phyloP scores from a whole-genome alignment of 2,329 filamentous ascomycete genomes.

The Colletotrichum plurivorum region DNA sequence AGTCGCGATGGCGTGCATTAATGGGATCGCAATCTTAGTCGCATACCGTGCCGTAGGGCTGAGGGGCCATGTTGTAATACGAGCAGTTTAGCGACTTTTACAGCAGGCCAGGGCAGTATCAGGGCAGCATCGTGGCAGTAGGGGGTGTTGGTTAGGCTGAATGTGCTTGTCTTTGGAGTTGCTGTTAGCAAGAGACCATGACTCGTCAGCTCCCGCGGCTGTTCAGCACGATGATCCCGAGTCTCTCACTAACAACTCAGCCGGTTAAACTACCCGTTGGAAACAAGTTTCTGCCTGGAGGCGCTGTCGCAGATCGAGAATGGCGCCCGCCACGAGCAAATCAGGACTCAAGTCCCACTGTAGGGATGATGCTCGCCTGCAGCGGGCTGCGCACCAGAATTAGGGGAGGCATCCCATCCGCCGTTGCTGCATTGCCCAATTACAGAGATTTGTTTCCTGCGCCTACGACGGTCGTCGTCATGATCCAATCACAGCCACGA shows the following conservation, averaged over 20 bases:
- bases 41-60: conserved; percentile 32
- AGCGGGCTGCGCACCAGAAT: conserved; percentile 30
- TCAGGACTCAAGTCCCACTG: conserved; percentile 10
- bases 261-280: neutral
- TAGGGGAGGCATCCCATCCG: conserved; percentile 37
- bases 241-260: conserved; percentile 16
- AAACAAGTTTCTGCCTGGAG: conserved; percentile 36
- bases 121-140: too few relatives aligned
- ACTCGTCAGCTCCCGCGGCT: too few relatives aligned
- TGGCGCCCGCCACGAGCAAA: conserved; percentile 34
- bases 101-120: neutral
- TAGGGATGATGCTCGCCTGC: conserved; percentile 33
- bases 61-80: conserved; percentile 14
- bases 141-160: conserved; percentile 3
- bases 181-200: conserved; percentile 2
- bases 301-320: conserved; percentile 12
- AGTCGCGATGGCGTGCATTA: conserved; percentile 34
- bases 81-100: neutral
- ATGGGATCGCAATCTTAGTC: conserved; percentile 16
- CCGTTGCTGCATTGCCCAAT: conserved; percentile 31
- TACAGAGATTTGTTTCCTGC: conserved; percentile 26
- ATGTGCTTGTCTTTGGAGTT: neutral
- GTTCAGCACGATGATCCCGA: neutral
- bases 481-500: conserved; percentile 38
- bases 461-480: conserved; percentile 36